phyloP scores from a whole-genome alignment of 192 early-diverging fungal species.

The Podila epicladia region DNA sequence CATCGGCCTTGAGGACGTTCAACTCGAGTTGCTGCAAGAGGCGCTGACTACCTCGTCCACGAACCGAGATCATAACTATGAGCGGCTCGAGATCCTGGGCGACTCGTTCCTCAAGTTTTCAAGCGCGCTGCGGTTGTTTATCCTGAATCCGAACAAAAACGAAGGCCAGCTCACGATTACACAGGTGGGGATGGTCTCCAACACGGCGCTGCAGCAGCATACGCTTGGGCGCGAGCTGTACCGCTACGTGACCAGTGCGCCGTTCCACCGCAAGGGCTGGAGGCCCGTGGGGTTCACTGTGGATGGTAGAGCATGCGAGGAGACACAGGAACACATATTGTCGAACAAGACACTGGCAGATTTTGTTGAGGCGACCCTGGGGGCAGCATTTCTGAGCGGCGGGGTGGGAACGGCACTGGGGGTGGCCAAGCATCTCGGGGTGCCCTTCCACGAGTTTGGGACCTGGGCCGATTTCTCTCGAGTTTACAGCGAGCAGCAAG shows the following conservation, averaged over 20 bases:
- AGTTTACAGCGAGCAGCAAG: not conserved
- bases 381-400: slow-evolving; percentile 72
- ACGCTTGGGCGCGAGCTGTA: slow-evolving; percentile 63
- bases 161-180: slow-evolving; percentile 80
- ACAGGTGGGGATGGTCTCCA: slow-evolving; percentile 75
- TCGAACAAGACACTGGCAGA: slow-evolving; percentile 89
- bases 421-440: slow-evolving; percentile 60
- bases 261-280: slow-evolving; percentile 63
- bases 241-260: slow-evolving; percentile 53
- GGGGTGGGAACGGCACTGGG: slow-evolving; percentile 63
- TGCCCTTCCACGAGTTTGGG: slow-evolving; percentile 59
- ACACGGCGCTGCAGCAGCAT: slow-evolving; percentile 68
- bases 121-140: slow-evolving; percentile 76
- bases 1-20: slow-evolving; percentile 49
- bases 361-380: slow-evolving; percentile 83
- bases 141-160: slow-evolving; percentile 69
- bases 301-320: slow-evolving; percentile 12
- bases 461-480: slow-evolving; percentile 58
- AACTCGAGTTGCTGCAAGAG: slow-evolving; percentile 55
- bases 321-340: slow-evolving; percentile 46
- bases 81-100: slow-evolving; percentile 89
- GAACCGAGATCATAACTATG: slow-evolving; percentile 75
- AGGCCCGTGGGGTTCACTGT: slow-evolving; percentile 38
- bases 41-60: slow-evolving; percentile 80
- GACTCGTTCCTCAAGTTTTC: slow-evolving; percentile 88